Base-by-base conservation (phyloP, 306 rosid species). In the Castanea sativa region DNA sequence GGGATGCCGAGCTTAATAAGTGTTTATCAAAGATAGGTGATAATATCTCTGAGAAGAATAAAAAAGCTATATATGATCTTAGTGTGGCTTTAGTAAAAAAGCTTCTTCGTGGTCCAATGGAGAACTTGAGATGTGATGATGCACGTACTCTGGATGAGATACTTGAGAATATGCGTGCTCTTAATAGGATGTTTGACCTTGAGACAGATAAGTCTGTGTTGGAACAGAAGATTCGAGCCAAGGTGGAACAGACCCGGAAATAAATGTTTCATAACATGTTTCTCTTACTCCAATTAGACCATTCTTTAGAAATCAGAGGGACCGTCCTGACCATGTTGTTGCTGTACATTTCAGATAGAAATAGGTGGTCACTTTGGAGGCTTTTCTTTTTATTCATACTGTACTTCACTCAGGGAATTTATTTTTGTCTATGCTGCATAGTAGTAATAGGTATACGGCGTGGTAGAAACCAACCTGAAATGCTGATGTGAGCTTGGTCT, bases 41-140 rank as follows among this genome's bases (percentile, higher is more conserved):
- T 15, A 88, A 85, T 57, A 80, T 92, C 65, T 71, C 99, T 14
- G 88, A 87, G 85, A 90, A 95, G 80, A 87, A 85, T 11, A 89
- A 89, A 82, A 83, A 73, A 67, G 98, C 96, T 57, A 69, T 95
- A 65, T 79, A 92, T 59, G 86, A 94, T 78, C 98, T 95, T 73
- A 92, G 99, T 83, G 74, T 78, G 90, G 89, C 90, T 58, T 89
- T 95, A 73, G 92, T 88, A 84, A 92, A 89, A 35, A 91, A 88
- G 72, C 83, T 92, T 38, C 99, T 95, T 83, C 95, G 88, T 23
- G 98, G 99, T 79, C 99, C 98, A 59, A 92, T 95, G 90, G 88
- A 91, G 80, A 93, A 95, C 81, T 75, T 95, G 81, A 89, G 99
- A 82, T 92, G 93, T 76, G 96, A 91, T 75, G 88, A 89, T 23